Base-by-base conservation (phyloP, 2,329 filamentous ascomycete species). In the Phaeosphaeria sp. region DNA sequence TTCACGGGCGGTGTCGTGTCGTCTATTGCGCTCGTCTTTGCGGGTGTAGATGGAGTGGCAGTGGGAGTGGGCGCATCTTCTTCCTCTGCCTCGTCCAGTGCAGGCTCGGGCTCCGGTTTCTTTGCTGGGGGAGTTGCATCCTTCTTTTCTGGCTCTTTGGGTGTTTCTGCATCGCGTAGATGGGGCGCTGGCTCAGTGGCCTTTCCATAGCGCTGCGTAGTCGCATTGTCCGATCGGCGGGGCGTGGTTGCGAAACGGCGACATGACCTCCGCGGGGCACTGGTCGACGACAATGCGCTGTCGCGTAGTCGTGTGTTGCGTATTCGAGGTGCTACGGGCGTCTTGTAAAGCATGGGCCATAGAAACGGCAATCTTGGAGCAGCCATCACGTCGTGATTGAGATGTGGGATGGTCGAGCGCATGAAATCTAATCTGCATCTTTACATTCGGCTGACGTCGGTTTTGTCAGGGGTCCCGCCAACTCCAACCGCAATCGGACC, bases 181-280 rank as follows among this genome's bases (percentile, higher is more conserved):
- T 80, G 75, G 0, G 78, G 74, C 6, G 77, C 74, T 3, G 80
- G 80, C 60, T 82, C 78, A 47, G 82, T 80, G 1, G 81, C 81
- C 15, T 77, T 79, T 24, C 81, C 81, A 71, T 83, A 83, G 40
- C 81, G 78, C 54, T 80, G 74, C n/a, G 66, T 58, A 65, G 67
- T 58, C 55, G 74, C 58, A 67, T 72, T 66, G 66, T 73, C 60
- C 13, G 56, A 43, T 46, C 65, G 70, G 44, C 66, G 70, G 49
- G 72, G 33, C 13, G 74, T 72, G 30, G 76, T 65, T 47, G 76
- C 68, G 30, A 77, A 69, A 21, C 55, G 51, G 33, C 62, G 54
- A 33, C 69, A 53, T 50, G 51, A 55, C 56, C 40, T 57, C 66
- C 55, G 69, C 60, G 51, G 48, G 53, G 45, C 47, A 18, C n/a